Percentiles rank a stretch among this genome's conserved stretches.
Conservation (phyloP, 768 basidiomycete species). For the Tephrocybe sp. region DNA sequence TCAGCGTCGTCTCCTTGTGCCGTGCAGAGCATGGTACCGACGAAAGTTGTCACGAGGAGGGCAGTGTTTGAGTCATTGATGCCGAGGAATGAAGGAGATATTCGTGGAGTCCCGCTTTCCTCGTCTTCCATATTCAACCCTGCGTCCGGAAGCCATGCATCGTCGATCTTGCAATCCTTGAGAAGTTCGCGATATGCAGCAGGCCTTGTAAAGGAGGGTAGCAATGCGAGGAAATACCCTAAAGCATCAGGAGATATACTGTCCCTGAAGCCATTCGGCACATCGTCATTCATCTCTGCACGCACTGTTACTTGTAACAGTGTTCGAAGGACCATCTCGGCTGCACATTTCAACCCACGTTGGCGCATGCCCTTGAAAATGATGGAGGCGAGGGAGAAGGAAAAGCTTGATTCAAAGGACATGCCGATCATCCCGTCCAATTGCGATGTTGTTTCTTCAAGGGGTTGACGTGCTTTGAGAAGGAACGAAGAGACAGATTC, state of each 20-base stretch:
- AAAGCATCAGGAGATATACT: conserved; percentile 58
- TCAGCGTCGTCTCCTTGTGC: conserved; percentile 81
- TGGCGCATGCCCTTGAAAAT: conserved; percentile 87
- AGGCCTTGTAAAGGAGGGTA: conserved; percentile 63
- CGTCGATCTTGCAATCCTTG: conserved; percentile 57
- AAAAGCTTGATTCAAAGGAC: conserved; percentile 76
- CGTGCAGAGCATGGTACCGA: conserved; percentile 68
- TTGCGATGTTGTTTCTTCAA: conserved; percentile 69
- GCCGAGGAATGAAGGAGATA: conserved; percentile 59
- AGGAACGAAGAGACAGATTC: conserved; percentile 53
- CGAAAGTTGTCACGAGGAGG: conserved; percentile 71
- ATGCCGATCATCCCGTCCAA: conserved; percentile 72
- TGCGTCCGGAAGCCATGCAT: conserved; percentile 40
- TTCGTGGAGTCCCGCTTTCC: conserved; percentile 42
- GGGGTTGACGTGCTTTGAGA: conserved; percentile 56
- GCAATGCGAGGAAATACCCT: conserved; percentile 76
- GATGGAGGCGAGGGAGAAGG: conserved; percentile 77
- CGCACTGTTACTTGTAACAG: conserved; percentile 61
- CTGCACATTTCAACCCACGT: conserved; percentile 56
- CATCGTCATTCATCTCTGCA: conserved; percentile 29
- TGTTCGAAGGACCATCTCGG: conserved; percentile 58
- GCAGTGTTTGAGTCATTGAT: conserved; percentile 62
- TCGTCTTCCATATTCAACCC: conserved; percentile 38
- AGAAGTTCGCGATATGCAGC: conserved; percentile 59
- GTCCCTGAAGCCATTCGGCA: conserved; percentile 37